Evolutionary conservation across 164 flowering plant genomes (phyloP).

Genomic region (Vitis rotundifolia): DNA sequence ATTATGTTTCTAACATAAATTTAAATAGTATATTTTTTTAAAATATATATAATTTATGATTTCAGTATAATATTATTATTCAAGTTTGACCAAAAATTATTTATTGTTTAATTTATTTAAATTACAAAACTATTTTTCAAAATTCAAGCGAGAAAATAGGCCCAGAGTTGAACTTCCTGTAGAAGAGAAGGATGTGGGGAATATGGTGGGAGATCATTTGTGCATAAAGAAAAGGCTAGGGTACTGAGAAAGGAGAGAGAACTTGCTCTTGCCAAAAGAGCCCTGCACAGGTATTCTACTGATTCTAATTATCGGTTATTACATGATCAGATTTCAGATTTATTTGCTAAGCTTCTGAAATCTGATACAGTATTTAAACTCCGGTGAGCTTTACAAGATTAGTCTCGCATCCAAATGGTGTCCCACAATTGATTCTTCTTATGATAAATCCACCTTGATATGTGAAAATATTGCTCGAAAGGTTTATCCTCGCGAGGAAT

Average conservation of each 20-base stretch:
- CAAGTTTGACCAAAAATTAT: no score
- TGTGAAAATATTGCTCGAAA: no score
- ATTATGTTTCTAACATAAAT: no score
- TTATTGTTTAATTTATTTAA: no score
- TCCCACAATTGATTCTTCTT: no score
- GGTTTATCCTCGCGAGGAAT: no score
- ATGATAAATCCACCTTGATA: no score
- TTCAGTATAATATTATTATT: no score
- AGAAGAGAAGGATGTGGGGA: not conserved
- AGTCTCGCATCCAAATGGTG: slow-evolving; percentile 37
- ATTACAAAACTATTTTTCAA: no score
- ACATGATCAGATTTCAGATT: slow-evolving; percentile 28
- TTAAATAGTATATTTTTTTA: no score
- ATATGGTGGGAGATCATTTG: not conserved
- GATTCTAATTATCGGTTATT: slow-evolving; percentile 29
- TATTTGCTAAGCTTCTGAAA: slow-evolving; percentile 27
- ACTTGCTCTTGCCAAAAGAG: slow-evolving; percentile 21
- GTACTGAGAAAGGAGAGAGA: slow-evolving; percentile 18
- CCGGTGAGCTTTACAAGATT: slow-evolving; percentile 20
- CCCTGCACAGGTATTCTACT: slow-evolving; percentile 15
- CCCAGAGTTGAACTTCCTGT: not conserved
- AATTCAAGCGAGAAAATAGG: not conserved
- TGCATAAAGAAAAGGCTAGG: slow-evolving; percentile 15
- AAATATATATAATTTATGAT: no score
- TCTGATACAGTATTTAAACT: slow-evolving; percentile 17